Conservation (phyloP, 441 rosid genomes). For the Rhodomyrtus psidioides region DNA sequence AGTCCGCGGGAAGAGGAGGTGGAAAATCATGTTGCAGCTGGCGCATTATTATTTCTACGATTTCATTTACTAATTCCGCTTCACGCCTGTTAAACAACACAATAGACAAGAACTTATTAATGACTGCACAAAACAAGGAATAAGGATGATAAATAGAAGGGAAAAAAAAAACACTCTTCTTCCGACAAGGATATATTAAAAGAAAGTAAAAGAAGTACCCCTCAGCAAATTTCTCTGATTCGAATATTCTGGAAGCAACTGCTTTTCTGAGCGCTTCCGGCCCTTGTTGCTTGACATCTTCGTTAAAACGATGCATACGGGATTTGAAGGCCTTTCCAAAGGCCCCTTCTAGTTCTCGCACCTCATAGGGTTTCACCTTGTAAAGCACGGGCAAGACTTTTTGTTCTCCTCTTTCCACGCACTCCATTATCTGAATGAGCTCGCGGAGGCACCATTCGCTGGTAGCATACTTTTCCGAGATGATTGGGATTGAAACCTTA, state of each 20-base stretch:
- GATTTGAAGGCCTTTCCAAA: neutral
- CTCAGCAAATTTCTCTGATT: neutral
- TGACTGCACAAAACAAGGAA: neutral
- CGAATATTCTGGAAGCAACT: fast-evolving
- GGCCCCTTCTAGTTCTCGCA: fast-evolving
- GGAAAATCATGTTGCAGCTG: neutral
- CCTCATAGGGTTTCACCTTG: neutral
- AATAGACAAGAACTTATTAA: neutral
- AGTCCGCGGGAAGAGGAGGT: neutral
- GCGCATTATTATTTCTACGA: neutral
- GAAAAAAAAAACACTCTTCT: too few species aligned
- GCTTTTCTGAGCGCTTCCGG: neutral
- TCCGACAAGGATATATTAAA: neutral
- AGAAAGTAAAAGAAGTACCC: neutral
- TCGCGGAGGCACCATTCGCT: neutral
- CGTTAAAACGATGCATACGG: neutral
- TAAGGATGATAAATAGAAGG: neutral
- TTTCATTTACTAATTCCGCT: neutral
- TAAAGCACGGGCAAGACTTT: neutral
- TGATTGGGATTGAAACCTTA: neutral
- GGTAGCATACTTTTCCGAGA: neutral
- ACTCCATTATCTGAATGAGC: neutral
- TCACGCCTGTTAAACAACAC: neutral
- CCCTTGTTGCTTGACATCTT: neutral
- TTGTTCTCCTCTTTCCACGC: neutral